Percentiles rank a stretch among this genome's conserved stretches.
These are phyloP conservation scores for Leishmania braziliensis DNA, from an alignment of 208 protist genomes.

Conservation along the genomic window DNA sequence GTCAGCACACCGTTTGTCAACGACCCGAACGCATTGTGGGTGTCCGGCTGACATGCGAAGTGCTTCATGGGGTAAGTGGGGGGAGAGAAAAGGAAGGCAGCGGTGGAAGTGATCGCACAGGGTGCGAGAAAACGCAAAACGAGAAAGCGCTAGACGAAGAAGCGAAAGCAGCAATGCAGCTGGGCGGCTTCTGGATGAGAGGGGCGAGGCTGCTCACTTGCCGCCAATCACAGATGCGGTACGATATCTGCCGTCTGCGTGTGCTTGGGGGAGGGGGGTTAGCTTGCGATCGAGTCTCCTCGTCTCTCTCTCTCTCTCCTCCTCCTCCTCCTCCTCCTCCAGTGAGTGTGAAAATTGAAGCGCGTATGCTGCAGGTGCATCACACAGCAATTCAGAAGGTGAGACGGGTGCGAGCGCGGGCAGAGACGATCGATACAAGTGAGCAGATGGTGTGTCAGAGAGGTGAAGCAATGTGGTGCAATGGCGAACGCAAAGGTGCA, in stretches of 20 bases:
- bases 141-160: slow-evolving; percentile 1
- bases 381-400: neutral
- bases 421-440: neutral
- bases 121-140: neutral
- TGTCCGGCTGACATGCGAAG: slow-evolving; percentile 81
- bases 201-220: neutral
- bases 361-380: neutral
- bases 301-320: too few relatives aligned
- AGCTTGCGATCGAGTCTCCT: neutral
- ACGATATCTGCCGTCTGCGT: neutral
- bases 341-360: neutral
- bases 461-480: neutral
- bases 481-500: neutral
- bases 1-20: slow-evolving; percentile 67
- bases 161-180: neutral
- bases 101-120: neutral
- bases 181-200: neutral
- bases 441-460: neutral
- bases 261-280: neutral
- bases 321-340: neutral
- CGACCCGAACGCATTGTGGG: slow-evolving; percentile 82
- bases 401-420: neutral
- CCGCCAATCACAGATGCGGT: neutral
- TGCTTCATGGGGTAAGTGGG: slow-evolving; percentile 64
- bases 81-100: neutral